Percentiles rank a stretch among this genome's conserved stretches.
These are phyloP conservation scores for Cercospora citrullina DNA, from an alignment of 2,329 filamentous ascomycete genomes.

Conservation along the genomic window DNA sequence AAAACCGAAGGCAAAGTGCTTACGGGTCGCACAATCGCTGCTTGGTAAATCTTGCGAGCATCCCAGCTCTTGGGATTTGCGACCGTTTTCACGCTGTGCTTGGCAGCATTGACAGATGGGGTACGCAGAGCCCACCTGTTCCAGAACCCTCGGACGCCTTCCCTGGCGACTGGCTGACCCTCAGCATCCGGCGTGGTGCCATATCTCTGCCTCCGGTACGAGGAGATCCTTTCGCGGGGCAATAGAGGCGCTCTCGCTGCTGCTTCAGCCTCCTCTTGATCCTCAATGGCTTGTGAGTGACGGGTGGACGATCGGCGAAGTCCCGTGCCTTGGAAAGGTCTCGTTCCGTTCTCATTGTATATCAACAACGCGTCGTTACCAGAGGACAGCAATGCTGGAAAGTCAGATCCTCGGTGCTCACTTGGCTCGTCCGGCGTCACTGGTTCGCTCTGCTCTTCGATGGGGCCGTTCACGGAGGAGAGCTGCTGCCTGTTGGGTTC, in stretches of 20 bases:
- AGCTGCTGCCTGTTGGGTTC: conserved; percentile 16
- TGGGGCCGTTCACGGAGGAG: conserved; percentile 27
- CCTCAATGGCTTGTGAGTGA: conserved; percentile 35
- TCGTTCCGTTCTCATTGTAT: conserved; percentile 17
- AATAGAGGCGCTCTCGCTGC: conserved; percentile 42
- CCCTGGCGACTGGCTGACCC: conserved; percentile 16
- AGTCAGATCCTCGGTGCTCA: conserved; percentile 11
- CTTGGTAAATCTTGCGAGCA: conserved; percentile 62
- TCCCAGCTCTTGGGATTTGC: conserved; percentile 71
- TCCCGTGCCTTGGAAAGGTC: not conserved
- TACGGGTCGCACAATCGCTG: conserved; percentile 64
- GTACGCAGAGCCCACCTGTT: conserved; percentile 35
- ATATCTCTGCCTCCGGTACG: conserved; percentile 28
- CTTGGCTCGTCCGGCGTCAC: conserved; percentile 30
- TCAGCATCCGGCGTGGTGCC: conserved; percentile 32
- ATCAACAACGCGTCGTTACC: conserved; percentile 19
- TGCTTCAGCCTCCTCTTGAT: conserved; percentile 23
- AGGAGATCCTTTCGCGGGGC: conserved; percentile 31
- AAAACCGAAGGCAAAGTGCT: conserved; percentile 81
- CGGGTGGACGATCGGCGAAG: conserved; percentile 7
- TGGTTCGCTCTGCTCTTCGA: conserved; percentile 40
- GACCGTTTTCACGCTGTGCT: conserved; percentile 41
- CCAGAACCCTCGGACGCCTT: conserved; percentile 29
- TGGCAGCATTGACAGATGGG: conserved; percentile 28
- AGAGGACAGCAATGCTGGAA: conserved; percentile 7